Percentiles rank a stretch among this genome's conserved stretches.
These are phyloP conservation scores for Oenanthe javanica DNA, from an alignment of 140 eudicot species.

Conservation along the genomic window DNA sequence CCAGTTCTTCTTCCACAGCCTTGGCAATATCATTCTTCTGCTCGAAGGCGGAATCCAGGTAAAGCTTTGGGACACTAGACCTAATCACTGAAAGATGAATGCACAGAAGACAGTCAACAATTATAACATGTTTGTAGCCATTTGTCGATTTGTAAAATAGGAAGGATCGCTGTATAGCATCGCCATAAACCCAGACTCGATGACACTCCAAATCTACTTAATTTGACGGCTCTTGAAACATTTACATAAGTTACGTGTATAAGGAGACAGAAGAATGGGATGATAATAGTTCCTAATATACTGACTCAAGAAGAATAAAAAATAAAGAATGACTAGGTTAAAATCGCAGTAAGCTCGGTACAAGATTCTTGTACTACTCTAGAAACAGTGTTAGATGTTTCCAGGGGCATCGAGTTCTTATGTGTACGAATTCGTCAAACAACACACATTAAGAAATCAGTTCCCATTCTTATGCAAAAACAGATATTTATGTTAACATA, in stretches of 20 bases:
- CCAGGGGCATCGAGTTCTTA: background rate
- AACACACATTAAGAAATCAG: background rate
- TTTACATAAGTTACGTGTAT: background rate
- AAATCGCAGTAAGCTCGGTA: background rate
- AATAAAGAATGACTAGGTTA: background rate
- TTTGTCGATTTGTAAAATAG: background rate
- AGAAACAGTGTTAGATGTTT: background rate
- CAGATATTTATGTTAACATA: background rate
- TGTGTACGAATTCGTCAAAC: background rate
- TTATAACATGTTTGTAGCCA: background rate
- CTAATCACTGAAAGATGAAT: conserved; percentile 34
- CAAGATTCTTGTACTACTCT: background rate
- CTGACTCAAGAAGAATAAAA: background rate
- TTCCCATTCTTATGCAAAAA: background rate
- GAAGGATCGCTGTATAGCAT: background rate
- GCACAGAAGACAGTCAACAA: background rate
- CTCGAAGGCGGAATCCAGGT: conserved; percentile 43
- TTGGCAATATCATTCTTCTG: conserved; percentile 61
- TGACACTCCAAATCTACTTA: background rate
- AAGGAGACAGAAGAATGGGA: background rate
- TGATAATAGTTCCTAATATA: background rate
- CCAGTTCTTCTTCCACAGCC: conserved; percentile 66
- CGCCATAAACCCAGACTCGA: background rate
- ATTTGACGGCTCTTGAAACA: background rate
- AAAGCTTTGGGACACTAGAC: conserved; percentile 50